Evolutionary conservation across 2,329 filamentous ascomycete genomes (phyloP).

Genomic region (Penicillium sp.): DNA sequence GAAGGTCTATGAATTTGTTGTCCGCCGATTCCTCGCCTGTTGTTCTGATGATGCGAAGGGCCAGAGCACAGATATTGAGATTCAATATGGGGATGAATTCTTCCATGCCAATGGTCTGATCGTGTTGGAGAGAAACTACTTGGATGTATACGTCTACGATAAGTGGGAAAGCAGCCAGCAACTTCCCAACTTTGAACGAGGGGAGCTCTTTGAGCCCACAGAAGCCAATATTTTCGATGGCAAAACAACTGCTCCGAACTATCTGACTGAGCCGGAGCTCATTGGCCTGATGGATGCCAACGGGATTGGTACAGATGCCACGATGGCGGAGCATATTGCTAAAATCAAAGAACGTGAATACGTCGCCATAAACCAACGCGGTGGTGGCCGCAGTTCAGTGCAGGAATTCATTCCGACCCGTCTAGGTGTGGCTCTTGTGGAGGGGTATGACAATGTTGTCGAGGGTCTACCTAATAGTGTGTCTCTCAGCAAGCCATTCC

Average conservation of each 20-base stretch:
- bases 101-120: slow-evolving; percentile 82
- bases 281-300: slow-evolving; percentile 98
- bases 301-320: slow-evolving; percentile 96
- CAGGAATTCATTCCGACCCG: slow-evolving; percentile 92
- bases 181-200: slow-evolving; percentile 73
- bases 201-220: slow-evolving; percentile 80
- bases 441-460: slow-evolving; percentile 92
- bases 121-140: slow-evolving; percentile 84
- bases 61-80: slow-evolving; percentile 76
- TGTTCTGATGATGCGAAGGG: slow-evolving; percentile 93
- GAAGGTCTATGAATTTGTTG: slow-evolving; percentile 87
- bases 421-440: slow-evolving; percentile 83
- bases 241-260: slow-evolving; percentile 79
- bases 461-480: slow-evolving; percentile 64
- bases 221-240: slow-evolving; percentile 88
- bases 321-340: slow-evolving; percentile 97
- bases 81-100: slow-evolving; percentile 76
- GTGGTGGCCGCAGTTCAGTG: slow-evolving; percentile 51
- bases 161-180: slow-evolving; percentile 88
- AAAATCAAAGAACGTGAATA: slow-evolving; percentile 92
- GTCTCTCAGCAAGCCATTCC: slow-evolving; percentile 89
- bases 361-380: slow-evolving; percentile 63
- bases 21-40: slow-evolving; percentile 87
- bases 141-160: slow-evolving; percentile 94
- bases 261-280: slow-evolving; percentile 90